These are phyloP conservation scores for Gaillardinia entomophila DNA, from an alignment of 805 yeast species.

Conservation along the genomic window DNA sequence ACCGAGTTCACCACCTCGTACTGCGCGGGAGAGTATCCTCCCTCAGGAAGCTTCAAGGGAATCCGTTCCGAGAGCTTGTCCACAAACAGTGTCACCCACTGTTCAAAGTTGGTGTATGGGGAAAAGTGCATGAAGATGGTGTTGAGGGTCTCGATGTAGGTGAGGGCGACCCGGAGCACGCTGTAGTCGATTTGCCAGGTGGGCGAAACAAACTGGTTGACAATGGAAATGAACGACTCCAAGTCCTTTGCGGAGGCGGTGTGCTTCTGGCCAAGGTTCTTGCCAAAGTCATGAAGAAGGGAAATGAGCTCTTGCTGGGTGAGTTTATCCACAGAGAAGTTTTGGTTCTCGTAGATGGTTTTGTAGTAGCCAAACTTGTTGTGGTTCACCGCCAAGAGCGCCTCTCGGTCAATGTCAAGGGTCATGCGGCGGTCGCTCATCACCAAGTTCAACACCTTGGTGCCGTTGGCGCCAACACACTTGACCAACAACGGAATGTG, in stretches of 20 bases:
- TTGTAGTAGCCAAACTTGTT: slow-evolving; percentile 43
- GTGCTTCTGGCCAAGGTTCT: slow-evolving; percentile 23
- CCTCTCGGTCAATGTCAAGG: slow-evolving; percentile 21
- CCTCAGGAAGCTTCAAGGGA: slow-evolving; percentile 6
- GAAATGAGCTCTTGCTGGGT: slow-evolving; percentile 26
- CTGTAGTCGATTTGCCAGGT: slow-evolving; percentile 18
- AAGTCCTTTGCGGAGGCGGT: slow-evolving; percentile 18
- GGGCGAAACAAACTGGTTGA: slow-evolving; percentile 18
- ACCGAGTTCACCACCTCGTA: slow-evolving; percentile 38
- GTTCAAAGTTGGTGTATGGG: slow-evolving; percentile 15
- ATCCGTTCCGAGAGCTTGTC: slow-evolving; percentile 15
- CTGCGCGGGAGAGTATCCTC: slow-evolving; percentile 26
- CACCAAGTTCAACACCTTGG: slow-evolving; percentile 29
- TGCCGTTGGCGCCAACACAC: slow-evolving; percentile 22
- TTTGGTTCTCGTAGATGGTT: slow-evolving; percentile 38
- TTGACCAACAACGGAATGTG: slow-evolving; percentile 54
- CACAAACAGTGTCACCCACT: slow-evolving; percentile 15
- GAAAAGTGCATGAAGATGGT: slow-evolving; percentile 25
- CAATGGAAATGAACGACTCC: slow-evolving; percentile 23
- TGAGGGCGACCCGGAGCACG: slow-evolving; percentile 32
- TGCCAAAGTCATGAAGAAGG: slow-evolving; percentile 35
- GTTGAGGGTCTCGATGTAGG: slow-evolving; percentile 26
- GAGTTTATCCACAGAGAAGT: slow-evolving; percentile 34
- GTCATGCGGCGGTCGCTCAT: slow-evolving; percentile 37
- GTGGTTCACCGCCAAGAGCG: slow-evolving; percentile 38